Evolutionary conservation across 2,329 filamentous ascomycete species (phyloP).

Genomic region (Akanthomyces uredinophilus): DNA sequence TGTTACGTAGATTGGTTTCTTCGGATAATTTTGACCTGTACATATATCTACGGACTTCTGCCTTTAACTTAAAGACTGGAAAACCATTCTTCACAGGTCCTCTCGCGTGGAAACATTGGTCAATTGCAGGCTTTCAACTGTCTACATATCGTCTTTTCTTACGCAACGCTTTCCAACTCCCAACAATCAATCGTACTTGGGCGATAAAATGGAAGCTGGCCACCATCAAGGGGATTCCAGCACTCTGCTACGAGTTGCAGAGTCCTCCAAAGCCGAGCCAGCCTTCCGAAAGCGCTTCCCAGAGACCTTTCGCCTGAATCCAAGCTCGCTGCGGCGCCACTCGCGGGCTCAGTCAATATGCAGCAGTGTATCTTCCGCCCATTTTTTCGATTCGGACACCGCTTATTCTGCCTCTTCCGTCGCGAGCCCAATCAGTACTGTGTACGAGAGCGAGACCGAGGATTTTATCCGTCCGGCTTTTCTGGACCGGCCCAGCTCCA

Average conservation of each 20-base stretch:
- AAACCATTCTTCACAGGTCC: not conserved
- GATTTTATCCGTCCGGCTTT: not conserved
- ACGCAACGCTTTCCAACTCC: not conserved
- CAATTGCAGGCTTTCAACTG: not conserved
- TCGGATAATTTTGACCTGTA: not conserved
- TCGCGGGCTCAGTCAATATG: constrained; percentile 6
- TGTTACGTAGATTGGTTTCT: not conserved
- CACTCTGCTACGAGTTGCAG: not conserved
- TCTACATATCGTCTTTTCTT: not conserved
- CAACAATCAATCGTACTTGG: not conserved
- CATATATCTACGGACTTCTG: not conserved
- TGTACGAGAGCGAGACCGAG: constrained; percentile 26
- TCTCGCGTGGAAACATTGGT: not conserved
- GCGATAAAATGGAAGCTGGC: not conserved
- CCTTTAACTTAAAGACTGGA: not conserved
- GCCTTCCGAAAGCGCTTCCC: constrained; percentile 19
- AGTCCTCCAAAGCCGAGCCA: not conserved
- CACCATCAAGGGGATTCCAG: not conserved
- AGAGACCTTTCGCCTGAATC: constrained; percentile 20
- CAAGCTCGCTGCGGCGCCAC: constrained; percentile 29
- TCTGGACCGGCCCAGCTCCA: not conserved
- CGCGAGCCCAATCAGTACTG: constrained; percentile 33
- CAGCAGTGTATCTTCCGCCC: constrained; percentile 34
- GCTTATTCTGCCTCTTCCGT: constrained; percentile 32
- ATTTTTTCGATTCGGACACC: constrained; percentile 35